A percentile compares a stretch with the other conserved stretches of the same genome.
phyloP scores from a whole-genome alignment of 352 stramenopile species.

The Phytophthora foliorum region DNA sequence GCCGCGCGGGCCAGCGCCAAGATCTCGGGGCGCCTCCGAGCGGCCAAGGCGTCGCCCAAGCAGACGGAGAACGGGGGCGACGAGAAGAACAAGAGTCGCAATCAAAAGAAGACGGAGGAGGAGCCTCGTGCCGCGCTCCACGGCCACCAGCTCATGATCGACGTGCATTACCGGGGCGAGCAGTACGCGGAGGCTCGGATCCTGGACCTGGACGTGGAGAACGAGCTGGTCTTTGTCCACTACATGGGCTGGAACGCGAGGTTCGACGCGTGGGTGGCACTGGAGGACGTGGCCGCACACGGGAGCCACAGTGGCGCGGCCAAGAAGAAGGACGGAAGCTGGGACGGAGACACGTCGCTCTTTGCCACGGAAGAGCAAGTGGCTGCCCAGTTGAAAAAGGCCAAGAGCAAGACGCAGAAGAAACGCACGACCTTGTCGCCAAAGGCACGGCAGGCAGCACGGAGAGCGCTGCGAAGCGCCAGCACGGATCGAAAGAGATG shows the following conservation, averaged over 20 bases:
- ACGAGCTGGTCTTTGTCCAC: constrained; percentile 62
- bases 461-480: constrained; percentile 19
- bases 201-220: constrained; percentile 48
- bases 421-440: constrained; percentile 16
- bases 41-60: constrained; percentile 21
- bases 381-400: background rate
- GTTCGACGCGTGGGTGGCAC: constrained; percentile 70
- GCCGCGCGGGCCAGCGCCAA: constrained; percentile 27
- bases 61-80: constrained; percentile 24
- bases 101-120: constrained; percentile 45
- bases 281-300: constrained; percentile 59
- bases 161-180: constrained; percentile 63
- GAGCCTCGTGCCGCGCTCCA: constrained; percentile 15
- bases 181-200: constrained; percentile 76
- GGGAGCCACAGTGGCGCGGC: constrained; percentile 51
- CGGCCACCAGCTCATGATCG: constrained; percentile 62
- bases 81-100: constrained; percentile 28
- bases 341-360: constrained; percentile 60
- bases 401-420: constrained; percentile 12
- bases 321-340: constrained; percentile 51
- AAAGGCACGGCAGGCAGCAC: constrained; percentile 16
- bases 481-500: constrained; percentile 19
- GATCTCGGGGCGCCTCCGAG: constrained; percentile 25
- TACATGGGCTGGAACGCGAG: constrained; percentile 85
- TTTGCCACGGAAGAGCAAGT: constrained; percentile 38